phyloP scores from a whole-genome alignment of 129 eudicot species.

The Dittrichia graveolens region DNA sequence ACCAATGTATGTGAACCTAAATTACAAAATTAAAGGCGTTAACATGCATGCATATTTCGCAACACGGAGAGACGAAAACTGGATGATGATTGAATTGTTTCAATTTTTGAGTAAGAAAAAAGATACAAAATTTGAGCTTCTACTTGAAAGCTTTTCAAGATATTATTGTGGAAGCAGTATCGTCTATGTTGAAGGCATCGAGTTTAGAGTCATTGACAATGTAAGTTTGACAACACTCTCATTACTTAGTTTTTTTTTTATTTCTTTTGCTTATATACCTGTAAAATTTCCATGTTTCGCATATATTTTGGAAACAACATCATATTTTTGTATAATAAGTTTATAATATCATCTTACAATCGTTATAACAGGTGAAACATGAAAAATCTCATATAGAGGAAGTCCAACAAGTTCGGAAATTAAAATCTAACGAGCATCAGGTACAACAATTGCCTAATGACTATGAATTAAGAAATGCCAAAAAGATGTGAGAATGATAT shows the following conservation, averaged over 20 bases:
- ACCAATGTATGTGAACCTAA: neutral
- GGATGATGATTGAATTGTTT: no score
- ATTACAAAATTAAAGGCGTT: neutral
- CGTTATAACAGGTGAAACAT: neutral
- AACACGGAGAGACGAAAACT: neutral
- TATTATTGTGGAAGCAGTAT: neutral
- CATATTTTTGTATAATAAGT: neutral
- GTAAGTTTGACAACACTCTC: neutral
- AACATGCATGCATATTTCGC: conserved; percentile 14
- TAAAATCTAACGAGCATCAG: neutral
- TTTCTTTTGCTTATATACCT: no score
- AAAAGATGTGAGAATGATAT: neutral
- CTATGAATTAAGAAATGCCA: neutral
- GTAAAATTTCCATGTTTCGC: no score
- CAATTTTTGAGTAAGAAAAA: neutral
- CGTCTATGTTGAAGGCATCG: conserved; percentile 16
- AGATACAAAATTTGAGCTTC: neutral
- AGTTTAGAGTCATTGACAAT: conserved; percentile 4
- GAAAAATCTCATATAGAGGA: neutral
- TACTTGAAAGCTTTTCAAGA: conserved; percentile 11
- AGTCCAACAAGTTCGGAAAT: neutral
- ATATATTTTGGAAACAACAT: neutral
- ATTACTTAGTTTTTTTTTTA: no score
- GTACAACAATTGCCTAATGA: neutral
- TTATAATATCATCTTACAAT: neutral